These are phyloP conservation scores for Emmonsiellopsis sp. DNA, from an alignment of 2,329 filamentous ascomycete genomes.

Conservation along the genomic window DNA sequence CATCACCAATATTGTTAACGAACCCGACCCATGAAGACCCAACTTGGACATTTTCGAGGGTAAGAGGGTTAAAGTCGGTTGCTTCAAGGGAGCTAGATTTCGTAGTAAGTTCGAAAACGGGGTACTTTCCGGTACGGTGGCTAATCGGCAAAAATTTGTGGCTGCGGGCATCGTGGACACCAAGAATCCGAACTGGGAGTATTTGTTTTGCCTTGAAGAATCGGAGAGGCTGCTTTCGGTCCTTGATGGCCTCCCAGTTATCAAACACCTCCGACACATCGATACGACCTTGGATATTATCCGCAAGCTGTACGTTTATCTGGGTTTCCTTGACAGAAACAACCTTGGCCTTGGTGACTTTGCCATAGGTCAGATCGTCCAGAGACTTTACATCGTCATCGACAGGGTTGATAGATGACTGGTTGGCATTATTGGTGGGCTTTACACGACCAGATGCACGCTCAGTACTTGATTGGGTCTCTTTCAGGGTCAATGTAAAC, in stretches of 20 bases:
- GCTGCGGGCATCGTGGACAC: conserved; percentile 80
- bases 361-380: conserved; percentile 67
- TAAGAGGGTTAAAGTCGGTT: conserved; percentile 53
- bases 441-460: conserved; percentile 33
- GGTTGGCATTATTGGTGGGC: conserved; percentile 15
- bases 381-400: conserved; percentile 55
- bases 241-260: conserved; percentile 72
- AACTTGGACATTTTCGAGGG: conserved; percentile 61
- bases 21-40: conserved; percentile 71
- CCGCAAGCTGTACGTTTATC: conserved; percentile 78
- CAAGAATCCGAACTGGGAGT: conserved; percentile 67
- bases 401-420: conserved; percentile 45
- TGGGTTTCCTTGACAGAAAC: conserved; percentile 85
- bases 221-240: conserved; percentile 70
- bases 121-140: conserved; percentile 67
- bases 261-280: conserved; percentile 89
- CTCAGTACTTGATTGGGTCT: conserved; percentile 41
- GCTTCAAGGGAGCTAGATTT: conserved; percentile 53
- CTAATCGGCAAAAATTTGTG: conserved; percentile 87
- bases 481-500: conserved; percentile 55
- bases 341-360: conserved; percentile 64
- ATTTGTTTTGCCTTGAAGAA: conserved; percentile 63
- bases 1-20: conserved; percentile 76
- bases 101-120: conserved; percentile 76
- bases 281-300: conserved; percentile 84